Evolutionary conservation across 345 rosid species (phyloP), one percentile per base, ranked within the genome.

Genomic region (Cardamine resedifolia): DNA sequence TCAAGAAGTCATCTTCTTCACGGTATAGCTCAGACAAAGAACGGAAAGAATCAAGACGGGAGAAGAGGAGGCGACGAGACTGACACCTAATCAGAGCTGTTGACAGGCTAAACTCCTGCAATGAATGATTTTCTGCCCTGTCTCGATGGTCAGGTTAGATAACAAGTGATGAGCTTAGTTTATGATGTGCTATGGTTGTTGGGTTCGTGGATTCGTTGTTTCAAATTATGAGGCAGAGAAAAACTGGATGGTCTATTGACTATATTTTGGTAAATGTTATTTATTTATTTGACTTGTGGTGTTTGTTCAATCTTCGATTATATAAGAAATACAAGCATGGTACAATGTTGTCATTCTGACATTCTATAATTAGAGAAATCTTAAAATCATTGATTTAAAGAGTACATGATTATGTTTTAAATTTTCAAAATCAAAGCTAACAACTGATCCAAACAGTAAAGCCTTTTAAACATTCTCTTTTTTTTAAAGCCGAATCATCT

Each of bases 1-100:
- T 26, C 72, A 83, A 82, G 72, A 85, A 82, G 16, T 68, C 81
- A 59, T 69, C 89, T 70, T 83, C 83, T 18, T 81, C 84, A 10
- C 80, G 34, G 20, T 73, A 75, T 45, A 75, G 70, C 72, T 4
- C 70, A 0, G 86, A 75, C 24, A 78, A 66, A 56, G 86, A 81
- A 59, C 71, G 15, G 2, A 52, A 66, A 20, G 83, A 77, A 62
- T 48, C 83, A 50, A 85, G 70, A 77, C 80, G 82, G 65, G 88
- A 81, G 57, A 85, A 77, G 78, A 77, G 75, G 26, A 85, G 74
- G 61, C 44, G 64, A 55, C 76, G 80, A 76, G 85, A 83, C 66
- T 83, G 70, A 83, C 53, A 27, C 20, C 63, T 36, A 67, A 57
- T 3, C 7, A 4, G 12, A 31, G 48, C 24, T 39, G 19, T 62